These are phyloP conservation scores for Trichophyton equinum DNA, from an alignment of 2,329 filamentous ascomycete species.

Conservation along the genomic window DNA sequence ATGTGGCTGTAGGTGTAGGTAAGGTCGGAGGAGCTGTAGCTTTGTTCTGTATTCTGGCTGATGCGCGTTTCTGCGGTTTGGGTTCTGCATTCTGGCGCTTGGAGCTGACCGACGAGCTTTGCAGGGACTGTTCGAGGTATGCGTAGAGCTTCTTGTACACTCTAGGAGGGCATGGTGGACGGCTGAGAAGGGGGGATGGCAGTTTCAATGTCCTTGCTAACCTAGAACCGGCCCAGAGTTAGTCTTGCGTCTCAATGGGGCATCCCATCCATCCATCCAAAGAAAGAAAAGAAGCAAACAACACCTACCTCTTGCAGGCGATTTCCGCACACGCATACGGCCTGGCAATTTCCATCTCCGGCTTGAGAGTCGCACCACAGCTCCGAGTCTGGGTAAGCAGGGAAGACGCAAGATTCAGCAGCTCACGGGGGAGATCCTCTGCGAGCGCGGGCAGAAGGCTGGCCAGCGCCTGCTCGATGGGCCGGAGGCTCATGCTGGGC, in stretches of 20 bases:
- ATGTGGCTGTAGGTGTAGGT: constrained; percentile 8
- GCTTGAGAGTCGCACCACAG: constrained; percentile 63
- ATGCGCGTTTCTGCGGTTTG: constrained; percentile 5
- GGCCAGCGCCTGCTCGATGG: constrained; percentile 60
- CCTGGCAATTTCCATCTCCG: constrained; percentile 78
- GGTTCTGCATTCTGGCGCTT: constrained; percentile 24
- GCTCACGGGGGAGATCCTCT: constrained; percentile 52
- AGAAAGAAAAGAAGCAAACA: not conserved
- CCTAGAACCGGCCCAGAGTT: constrained; percentile 32
- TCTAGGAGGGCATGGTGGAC: constrained; percentile 64
- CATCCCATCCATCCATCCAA: not conserved
- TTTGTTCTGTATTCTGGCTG: constrained; percentile 15
- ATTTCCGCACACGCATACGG: constrained; percentile 76
- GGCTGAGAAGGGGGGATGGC: constrained; percentile 61
- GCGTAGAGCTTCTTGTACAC: constrained; percentile 74
- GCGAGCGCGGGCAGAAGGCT: constrained; percentile 62
- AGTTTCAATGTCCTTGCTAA: constrained; percentile 65
- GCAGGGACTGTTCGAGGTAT: constrained; percentile 63
- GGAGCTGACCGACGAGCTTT: constrained; percentile 22
- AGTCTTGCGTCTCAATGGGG: not conserved
- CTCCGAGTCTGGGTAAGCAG: constrained; percentile 69
- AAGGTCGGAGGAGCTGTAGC: constrained; percentile 17
- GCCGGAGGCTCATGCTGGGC: constrained; percentile 52
- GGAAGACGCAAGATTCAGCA: constrained; percentile 58
- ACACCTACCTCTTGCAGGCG: constrained; percentile 63